These are phyloP conservation scores for Cucumis sativus DNA, from an alignment of 306 rosid genomes.

Conservation along the genomic window DNA sequence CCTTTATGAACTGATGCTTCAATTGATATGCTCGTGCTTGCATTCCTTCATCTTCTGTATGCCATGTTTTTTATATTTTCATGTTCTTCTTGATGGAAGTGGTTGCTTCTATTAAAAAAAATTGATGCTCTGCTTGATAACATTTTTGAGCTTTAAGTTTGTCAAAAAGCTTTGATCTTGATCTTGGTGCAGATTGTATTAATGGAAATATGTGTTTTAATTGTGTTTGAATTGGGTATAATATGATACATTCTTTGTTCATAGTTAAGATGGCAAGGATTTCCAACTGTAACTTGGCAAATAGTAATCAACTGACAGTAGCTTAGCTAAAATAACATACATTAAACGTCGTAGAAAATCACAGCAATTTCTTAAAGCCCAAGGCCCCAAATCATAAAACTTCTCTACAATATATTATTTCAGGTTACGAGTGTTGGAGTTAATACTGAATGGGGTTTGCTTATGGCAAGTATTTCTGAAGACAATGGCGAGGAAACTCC, in stretches of 20 bases:
- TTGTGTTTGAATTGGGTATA: background rate
- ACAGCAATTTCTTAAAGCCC: background rate
- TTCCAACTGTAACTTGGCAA: background rate
- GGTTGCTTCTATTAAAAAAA: too few species aligned
- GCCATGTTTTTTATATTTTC: too few species aligned
- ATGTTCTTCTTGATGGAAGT: too few species aligned
- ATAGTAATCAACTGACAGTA: background rate
- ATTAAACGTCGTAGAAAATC: background rate
- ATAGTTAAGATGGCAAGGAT: background rate
- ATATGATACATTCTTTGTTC: background rate
- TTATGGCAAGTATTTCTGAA: conserved; percentile 97
- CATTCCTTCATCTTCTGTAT: too few species aligned
- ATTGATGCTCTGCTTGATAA: background rate
- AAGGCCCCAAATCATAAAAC: background rate
- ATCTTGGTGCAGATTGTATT: background rate
- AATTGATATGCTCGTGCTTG: too few species aligned
- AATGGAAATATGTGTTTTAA: background rate
- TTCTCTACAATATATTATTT: conserved; percentile 2
- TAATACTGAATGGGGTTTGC: conserved; percentile 98
- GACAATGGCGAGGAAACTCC: conserved; percentile 99
- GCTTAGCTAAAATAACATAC: background rate
- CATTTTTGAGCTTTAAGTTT: background rate
- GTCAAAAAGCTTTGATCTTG: background rate
- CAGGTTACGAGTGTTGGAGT: conserved; percentile 88
- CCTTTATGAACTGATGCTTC: too few species aligned